Conservation (phyloP, 2,329 filamentous ascomycete species). For the Didymella arachidicola region DNA sequence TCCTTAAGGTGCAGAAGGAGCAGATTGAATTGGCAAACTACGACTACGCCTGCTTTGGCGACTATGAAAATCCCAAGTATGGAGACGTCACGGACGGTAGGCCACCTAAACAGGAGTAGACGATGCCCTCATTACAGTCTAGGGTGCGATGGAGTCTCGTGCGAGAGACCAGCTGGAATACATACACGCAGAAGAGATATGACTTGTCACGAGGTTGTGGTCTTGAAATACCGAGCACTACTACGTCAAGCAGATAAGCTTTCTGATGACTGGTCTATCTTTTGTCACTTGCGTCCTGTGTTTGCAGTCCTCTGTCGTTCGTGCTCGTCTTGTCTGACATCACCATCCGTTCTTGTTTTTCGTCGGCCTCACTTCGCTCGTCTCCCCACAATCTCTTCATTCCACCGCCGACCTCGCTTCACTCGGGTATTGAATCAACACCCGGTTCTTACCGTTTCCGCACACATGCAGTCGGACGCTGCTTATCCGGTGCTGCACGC, state of each 20-base stretch:
- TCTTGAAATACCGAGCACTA: background rate
- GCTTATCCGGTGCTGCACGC: constrained; percentile 1
- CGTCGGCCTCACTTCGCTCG: constrained; percentile 12
- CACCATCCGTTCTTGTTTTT: background rate
- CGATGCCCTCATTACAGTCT: background rate
- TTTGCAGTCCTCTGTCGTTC: background rate
- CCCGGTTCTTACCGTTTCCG: background rate
- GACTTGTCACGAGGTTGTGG: background rate
- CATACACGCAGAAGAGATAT: background rate
- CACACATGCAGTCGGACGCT: background rate
- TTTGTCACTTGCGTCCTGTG: background rate
- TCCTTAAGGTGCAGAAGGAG: constrained; percentile 67
- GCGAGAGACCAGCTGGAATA: background rate
- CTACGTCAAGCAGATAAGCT: background rate
- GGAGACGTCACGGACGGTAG: constrained; percentile 61
- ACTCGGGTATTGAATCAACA: constrained; percentile 3
- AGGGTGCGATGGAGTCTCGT: background rate
- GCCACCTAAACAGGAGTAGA: constrained; percentile 42
- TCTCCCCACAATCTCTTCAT: background rate
- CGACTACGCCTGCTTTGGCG: constrained; percentile 71
- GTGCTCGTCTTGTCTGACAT: constrained; percentile 1
- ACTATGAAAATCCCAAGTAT: constrained; percentile 60
- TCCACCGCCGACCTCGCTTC: constrained; percentile 2
- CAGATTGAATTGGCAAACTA: constrained; percentile 68
- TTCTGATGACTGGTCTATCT: background rate